A percentile compares a stretch with the other conserved stretches of the same genome.
Evolutionary conservation across 768 basidiomycete species (phyloP).

Genomic region (Amanita molliuscula): DNA sequence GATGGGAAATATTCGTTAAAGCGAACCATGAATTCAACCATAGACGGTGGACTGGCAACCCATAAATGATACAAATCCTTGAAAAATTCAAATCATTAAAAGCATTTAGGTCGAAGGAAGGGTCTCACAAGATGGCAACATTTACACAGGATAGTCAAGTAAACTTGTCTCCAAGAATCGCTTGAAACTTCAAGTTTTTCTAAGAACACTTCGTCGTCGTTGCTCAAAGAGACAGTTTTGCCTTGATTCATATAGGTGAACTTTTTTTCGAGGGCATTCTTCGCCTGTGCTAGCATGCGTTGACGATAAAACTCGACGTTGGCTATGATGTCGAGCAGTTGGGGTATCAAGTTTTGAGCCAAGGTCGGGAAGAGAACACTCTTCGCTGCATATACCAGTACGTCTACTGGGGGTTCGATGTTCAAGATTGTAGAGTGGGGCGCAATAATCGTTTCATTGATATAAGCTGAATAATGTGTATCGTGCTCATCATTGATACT

Average conservation of each 20-base stretch:
- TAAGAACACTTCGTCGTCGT: conserved; percentile 15
- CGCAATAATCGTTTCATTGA: conserved; percentile 14
- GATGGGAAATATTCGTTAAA: conserved; percentile 33
- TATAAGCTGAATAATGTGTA: conserved; percentile 9
- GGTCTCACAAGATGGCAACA: conserved; percentile 21
- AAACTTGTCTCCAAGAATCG: conserved; percentile 18
- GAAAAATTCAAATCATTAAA: background rate
- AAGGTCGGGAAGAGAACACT: conserved; percentile 3
- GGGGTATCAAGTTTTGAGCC: conserved; percentile 6
- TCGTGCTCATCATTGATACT: background rate
- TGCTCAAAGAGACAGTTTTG: conserved; percentile 4
- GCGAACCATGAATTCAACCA: conserved; percentile 24
- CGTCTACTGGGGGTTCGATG: conserved; percentile 10
- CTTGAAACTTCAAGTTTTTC: conserved; percentile 9
- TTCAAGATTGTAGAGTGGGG: conserved; percentile 14
- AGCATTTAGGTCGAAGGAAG: background rate
- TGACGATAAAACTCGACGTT: conserved; percentile 9
- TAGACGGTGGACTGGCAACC: conserved; percentile 15
- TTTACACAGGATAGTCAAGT: conserved; percentile 18
- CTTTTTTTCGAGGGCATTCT: conserved; percentile 11
- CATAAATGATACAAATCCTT: conserved; percentile 27
- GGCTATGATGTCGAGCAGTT: conserved; percentile 9
- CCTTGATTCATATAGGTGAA: conserved; percentile 13
- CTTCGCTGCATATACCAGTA: conserved; percentile 4
- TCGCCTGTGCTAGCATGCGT: conserved; percentile 4